Evolutionary conservation across 352 stramenopile species (phyloP), one percentile per base, ranked within the genome.

Genomic region (Pythium dissotocum): DNA sequence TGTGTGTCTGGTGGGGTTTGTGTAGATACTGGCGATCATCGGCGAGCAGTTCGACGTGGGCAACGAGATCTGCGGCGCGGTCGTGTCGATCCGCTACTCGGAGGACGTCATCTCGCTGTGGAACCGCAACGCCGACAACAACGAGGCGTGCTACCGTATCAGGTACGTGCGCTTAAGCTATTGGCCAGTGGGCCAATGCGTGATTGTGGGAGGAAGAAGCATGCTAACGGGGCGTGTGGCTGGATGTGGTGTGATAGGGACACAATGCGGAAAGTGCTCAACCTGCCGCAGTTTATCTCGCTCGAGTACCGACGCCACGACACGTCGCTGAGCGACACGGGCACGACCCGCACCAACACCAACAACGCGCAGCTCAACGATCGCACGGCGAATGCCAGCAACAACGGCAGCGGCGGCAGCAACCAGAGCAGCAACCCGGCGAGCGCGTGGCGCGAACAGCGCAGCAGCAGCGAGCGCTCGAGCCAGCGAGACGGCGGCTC

Each of bases 31-130:
- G 30, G 93, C 91, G 32, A 97, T 98, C 56, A 88, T 98, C 55
- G 93, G 93, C 51, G 93, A 98, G 72, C 93, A 98, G 70, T 98
- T 98, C 58, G 93, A 98, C 76, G 89, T 97, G 9, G 93, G 90
- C 30, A 96, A 97, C 60, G 93, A 98, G 66, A 97, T 98, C 42
- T 97, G 89, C 55, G 91, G 91, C 10, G 90, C 90, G 52, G 90
- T 97, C 51, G 91, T 97, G 63, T 97, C 89, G 33, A 88, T 97
- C 36, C 91, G 92, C 18, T 94, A 94, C 75, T 97, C 93, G 65
- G 93, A 98, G 76, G 93, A 98, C 73, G 94, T 98, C 69, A 96
- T 98, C 58, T 97, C 91, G 60, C 85, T 98, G 30, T 98, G 93
- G 93, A 98, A 98, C 78, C 88, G 91, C 60, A 98, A 96, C 65